These are phyloP conservation scores for Colletotrichum liriopes DNA, from an alignment of 2,329 filamentous ascomycete genomes.

Conservation along the genomic window DNA sequence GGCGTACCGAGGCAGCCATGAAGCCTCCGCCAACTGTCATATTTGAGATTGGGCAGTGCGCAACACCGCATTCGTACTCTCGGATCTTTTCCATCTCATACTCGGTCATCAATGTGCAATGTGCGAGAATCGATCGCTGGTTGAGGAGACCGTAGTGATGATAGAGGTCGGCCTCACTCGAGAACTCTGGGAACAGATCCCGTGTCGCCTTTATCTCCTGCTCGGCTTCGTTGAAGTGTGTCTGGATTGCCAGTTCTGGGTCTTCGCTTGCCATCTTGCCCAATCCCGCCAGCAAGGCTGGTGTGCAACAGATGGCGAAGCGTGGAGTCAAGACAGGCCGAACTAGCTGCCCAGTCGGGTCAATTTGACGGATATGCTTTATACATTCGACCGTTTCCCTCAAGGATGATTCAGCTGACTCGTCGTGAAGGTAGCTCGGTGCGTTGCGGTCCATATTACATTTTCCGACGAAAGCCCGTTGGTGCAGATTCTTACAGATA, in stretches of 20 bases:
- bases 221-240: conserved; percentile 77
- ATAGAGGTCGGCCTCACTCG: conserved; percentile 74
- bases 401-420: conserved; percentile 62
- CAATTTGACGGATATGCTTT: conserved; percentile 60
- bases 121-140: conserved; percentile 73
- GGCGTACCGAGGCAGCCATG: conserved; percentile 73
- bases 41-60: conserved; percentile 77
- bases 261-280: conserved; percentile 67
- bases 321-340: conserved; percentile 70
- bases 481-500: conserved; percentile 66
- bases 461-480: conserved; percentile 74
- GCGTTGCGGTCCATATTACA: conserved; percentile 74
- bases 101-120: conserved; percentile 75
- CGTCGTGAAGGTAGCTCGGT: conserved; percentile 69
- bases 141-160: conserved; percentile 68
- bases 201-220: conserved; percentile 72
- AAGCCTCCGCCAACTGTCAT: conserved; percentile 75
- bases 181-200: conserved; percentile 69
- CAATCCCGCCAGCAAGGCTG: conserved; percentile 68
- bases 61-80: conserved; percentile 69
- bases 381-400: conserved; percentile 66
- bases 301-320: conserved; percentile 74
- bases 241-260: conserved; percentile 71
- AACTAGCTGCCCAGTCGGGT: conserved; percentile 61
- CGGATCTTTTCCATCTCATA: conserved; percentile 67